Base-by-base conservation (phyloP, 129 eudicot species). In the Lonicera japonica region DNA sequence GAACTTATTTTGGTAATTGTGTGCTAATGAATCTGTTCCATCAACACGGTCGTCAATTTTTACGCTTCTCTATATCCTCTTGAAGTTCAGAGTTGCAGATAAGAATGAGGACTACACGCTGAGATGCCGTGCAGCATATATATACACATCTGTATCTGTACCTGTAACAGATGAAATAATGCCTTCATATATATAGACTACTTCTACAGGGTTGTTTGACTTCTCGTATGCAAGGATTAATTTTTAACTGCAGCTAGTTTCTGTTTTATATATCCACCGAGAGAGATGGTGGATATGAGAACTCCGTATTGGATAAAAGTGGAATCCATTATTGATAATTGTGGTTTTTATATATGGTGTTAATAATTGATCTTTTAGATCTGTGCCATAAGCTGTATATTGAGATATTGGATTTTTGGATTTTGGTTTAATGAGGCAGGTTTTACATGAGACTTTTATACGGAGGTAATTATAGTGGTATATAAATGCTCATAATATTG, bases 131-230 rank as follows among this genome's bases (percentile, higher is more conserved):
- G 36, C 36, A 29, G 6, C 6, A 29, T 2, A 6, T 29, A 29
- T 29, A 29, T 29, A 29, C 6, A 29, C 6, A 29, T 29, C 2
- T 29, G 6, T 29, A 29, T 50, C 39, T 63, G 9, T 78, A 56
- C 47, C 58, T 38, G 50, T 75, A 38, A 55, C 69, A 54, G 54
- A 62, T 63, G 63, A 46, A 20, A 74, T 63, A 67, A 62, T 59
- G 40, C 46, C 54, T 73, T 4, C 58, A 6, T 29, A 36, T 63
- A 63, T 74, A 25, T 68, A 64, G 80, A 75, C 59, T 72, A 60
- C 75, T 25, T 36, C 65, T 77, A 81, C 81, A 71, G 81, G 84
- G 61, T 50, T 63, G 20, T 61, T 25, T 66, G 63, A 43, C 58
- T 67, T 58, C 11, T 48, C 75, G 25, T 58, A 47, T 21, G 3